Base-by-base conservation (phyloP, 345 rosid genomes). In the Luvunga scandens region DNA sequence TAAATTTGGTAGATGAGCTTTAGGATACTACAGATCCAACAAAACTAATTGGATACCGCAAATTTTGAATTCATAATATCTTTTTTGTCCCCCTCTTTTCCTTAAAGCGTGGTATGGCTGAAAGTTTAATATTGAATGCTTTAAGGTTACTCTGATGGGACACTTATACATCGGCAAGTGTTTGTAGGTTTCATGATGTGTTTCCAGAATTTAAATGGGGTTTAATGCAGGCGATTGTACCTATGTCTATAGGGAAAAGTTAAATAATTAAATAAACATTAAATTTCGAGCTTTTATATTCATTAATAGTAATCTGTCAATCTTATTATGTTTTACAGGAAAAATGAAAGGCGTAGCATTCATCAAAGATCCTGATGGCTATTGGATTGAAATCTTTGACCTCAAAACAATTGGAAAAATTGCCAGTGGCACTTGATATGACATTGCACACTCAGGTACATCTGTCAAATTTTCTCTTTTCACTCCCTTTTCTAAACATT, bases 341-440 rank as follows among this genome's bases (percentile, higher is more conserved):
- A 92, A 94, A 84, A 85, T 96, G 97, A 96, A 94, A 85, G 92
- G 90, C 38, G 57, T 92, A 77, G 99, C 98, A 48, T 96, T 96
- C 84, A 94, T 96, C 53, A 94, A 92, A 90, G 99, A 94, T 88
- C 99, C 98, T 70, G 98, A 94, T 87, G 95, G 98, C 84, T 90
- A 96, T 80, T 91, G 97, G 98, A 94, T 91, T 56, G 98, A 96
- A 86, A 94, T 96, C 87, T 94, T 94, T 69, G 97, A 96, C 81
- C 90, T 89, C 75, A 89, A 87, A 70, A 87, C 81, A 66, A 90
- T 91, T 34, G 88, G 90, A 45, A 82, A 76, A 48, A 2, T 89
- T 8, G 80, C 16, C 34, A 4, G 36, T 57, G 88, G 84, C 76
- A 85, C 88, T 76, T 93, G 90, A 92, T 79, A 66, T 45, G 42